Base-by-base conservation (phyloP, 1,139 yeast genomes). In the Debaryomyces sp. region DNA sequence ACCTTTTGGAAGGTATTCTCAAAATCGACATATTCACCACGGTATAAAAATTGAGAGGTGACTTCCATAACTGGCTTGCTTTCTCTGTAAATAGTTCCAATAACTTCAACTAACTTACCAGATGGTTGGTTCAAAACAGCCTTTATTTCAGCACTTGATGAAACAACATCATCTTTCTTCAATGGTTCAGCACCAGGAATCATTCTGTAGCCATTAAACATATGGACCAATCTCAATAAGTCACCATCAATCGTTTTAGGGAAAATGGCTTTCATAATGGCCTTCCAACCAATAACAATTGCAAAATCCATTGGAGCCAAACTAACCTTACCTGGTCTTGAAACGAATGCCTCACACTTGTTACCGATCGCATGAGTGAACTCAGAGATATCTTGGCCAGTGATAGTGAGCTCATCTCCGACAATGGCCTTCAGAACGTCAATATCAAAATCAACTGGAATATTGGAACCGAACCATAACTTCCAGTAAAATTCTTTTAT, bases 251-350 rank as follows among this genome's bases (percentile, higher is more conserved):
- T 96, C 55, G 86, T 84, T 70, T 84, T 84, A 50, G 99, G 99
- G 95, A 94, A 95, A 60, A 94, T 89, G 22, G 98, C 94, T 76
- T 88, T 90, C 76, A 94, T 92, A 65, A 95, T 92, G 45, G 97
- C 96, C 75, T 87, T 88, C 99, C 99, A 94, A 44, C 99, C 99
- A 62, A 92, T 83, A 51, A 95, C 98, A 70, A 94, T 94, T 47
- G 99, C 98, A 66, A 92, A 95, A 77, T 94, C 99, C 98, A 94
- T 94, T 63, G 99, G 99, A 46, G 99, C 99, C 61, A 84, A 80
- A 52, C 91, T 85, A 45, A 79, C 80, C 72, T 89, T 87, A 58
- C 96, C 96, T 47, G 89, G 83, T 77, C 96, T 85, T 54, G 86
- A 81, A 54, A 92, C 97, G 61, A 91, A 94, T 50, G 96, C 97